Base-by-base conservation (phyloP, 441 rosid species). In the Arabidopsis hybrid region DNA sequence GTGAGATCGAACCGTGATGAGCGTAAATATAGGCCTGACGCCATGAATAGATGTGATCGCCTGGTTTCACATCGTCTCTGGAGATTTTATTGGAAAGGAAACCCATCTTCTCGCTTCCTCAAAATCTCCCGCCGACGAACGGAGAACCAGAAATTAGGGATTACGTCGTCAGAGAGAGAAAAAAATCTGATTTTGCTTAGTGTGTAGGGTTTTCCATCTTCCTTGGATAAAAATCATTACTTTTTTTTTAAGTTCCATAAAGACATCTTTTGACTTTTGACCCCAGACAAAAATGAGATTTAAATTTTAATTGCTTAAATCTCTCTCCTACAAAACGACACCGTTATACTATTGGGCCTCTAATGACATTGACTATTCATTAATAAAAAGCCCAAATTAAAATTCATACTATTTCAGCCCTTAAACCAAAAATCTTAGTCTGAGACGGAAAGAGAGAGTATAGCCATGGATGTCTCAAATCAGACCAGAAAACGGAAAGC, bases 31-130 rank as follows among this genome's bases (percentile, higher is more conserved):
- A 77, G 8, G 80, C 80, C 14, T 77, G 73, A 65, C 80, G 80
- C 80, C 80, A 77, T 71, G 80, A 77, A 70, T 77, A 77, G 59
- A 77, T 77, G 64, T 77, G 80, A 71, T 77, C 76, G 36, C 76
- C 76, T 42, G 77, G 59, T 12, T 77, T 77, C 58, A 77, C 68
- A 51, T 77, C 80, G 40, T 65, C 73, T 35, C 63, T 71, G 32
- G 64, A 60, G 52, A 77, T 65, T 62, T 77, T 77, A 39, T 77
- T 31, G n/a, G 80, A 77, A 10, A 77, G 50, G 26, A 77, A 71
- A 5, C 80, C 80, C 80, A 77, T 77, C 18, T 60, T 34, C 56
- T 2, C 79, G 26, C 45, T 42, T 31, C 6, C 35, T 11, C 42
- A 32, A 75, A 60, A n/a, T 29, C 78, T 52, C 79, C 71, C 64